phyloP scores from a whole-genome alignment of 352 stramenopile species.

The Phytophthora lateralis region DNA sequence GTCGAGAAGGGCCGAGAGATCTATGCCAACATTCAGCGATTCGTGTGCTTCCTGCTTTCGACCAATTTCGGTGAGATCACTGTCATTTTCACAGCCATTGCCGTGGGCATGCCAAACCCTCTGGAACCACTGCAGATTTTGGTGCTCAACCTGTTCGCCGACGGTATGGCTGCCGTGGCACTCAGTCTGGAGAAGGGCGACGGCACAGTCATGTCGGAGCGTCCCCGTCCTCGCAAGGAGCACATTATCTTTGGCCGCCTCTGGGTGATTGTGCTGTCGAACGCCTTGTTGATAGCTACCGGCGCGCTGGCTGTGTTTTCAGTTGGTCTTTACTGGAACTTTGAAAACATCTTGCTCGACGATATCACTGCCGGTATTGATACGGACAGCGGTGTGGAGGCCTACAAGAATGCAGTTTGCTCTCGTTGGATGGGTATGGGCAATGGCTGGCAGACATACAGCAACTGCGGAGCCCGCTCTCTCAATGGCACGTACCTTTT shows the following conservation, averaged over 20 bases:
- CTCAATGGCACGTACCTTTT: constrained; percentile 48
- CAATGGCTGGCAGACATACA: constrained; percentile 50
- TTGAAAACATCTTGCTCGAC: constrained; percentile 57
- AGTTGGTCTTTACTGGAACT: constrained; percentile 74
- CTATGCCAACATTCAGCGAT: constrained; percentile 97
- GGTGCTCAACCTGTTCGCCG: constrained; percentile 98
- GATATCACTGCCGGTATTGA: constrained; percentile 59
- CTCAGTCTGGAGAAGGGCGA: constrained; percentile 79
- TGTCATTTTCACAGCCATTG: constrained; percentile 78
- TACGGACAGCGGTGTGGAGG: constrained; percentile 35
- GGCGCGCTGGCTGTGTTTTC: constrained; percentile 69
- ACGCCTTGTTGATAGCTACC: constrained; percentile 61
- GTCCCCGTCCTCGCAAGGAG: constrained; percentile 57
- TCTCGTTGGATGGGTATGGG: constrained; percentile 59
- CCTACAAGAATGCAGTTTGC: constrained; percentile 56
- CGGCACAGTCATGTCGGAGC: constrained; percentile 64
- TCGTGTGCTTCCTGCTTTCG: constrained; percentile 97
- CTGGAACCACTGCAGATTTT: constrained; percentile 97
- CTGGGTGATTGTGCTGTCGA: constrained; percentile 71
- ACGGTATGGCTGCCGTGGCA: constrained; percentile 81
- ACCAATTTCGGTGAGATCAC: constrained; percentile 96
- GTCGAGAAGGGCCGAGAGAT: constrained; percentile 97
- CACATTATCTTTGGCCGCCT: constrained; percentile 72
- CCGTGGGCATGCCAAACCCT: constrained; percentile 78
- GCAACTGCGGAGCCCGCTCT: constrained; percentile 47